Evolutionary conservation across 2,329 filamentous ascomycete genomes (phyloP).

Genomic region (Monosporascus sp.): DNA sequence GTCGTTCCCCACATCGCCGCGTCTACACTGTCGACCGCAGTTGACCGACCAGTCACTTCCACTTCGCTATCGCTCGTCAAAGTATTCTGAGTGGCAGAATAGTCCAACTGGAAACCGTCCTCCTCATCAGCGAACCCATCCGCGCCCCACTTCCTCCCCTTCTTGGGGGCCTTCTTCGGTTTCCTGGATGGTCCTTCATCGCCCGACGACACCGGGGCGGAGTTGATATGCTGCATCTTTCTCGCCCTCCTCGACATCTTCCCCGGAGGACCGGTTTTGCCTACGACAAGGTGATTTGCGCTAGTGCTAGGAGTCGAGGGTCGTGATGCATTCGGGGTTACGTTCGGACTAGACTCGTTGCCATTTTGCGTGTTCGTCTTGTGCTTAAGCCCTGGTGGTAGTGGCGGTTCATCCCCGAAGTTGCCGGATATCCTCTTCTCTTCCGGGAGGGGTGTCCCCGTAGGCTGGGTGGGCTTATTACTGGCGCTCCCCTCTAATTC

Average conservation of each 20-base stretch:
- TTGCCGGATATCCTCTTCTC: constrained; percentile 30
- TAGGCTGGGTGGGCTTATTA: constrained; percentile 16
- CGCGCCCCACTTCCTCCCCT: constrained; percentile 86
- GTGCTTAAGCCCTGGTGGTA: constrained; percentile 36
- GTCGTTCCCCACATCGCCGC: constrained; percentile 78
- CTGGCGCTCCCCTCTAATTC: constrained; percentile 62
- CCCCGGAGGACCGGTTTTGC: constrained; percentile 66
- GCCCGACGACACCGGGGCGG: constrained; percentile 69
- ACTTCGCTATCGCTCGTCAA: constrained; percentile 48
- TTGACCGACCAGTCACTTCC: constrained; percentile 44
- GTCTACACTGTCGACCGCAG: constrained; percentile 68
- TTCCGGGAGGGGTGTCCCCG: constrained; percentile 25
- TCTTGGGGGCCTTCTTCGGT: constrained; percentile 64
- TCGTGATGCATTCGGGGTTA: constrained; percentile 71
- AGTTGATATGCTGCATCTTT: constrained; percentile 60
- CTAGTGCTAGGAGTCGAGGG: constrained; percentile 65
- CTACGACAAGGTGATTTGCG: constrained; percentile 59
- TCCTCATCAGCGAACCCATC: constrained; percentile 84
- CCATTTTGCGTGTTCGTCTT: constrained; percentile 31
- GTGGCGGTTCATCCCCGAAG: constrained; percentile 32
- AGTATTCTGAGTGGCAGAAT: constrained; percentile 60
- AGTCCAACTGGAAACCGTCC: constrained; percentile 76
- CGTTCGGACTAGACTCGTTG: constrained; percentile 63
- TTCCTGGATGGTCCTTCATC: constrained; percentile 67
- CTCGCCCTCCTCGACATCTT: constrained; percentile 78